These are phyloP conservation scores for Populus tremula DNA, from an alignment of 345 rosid species.

Conservation along the genomic window DNA sequence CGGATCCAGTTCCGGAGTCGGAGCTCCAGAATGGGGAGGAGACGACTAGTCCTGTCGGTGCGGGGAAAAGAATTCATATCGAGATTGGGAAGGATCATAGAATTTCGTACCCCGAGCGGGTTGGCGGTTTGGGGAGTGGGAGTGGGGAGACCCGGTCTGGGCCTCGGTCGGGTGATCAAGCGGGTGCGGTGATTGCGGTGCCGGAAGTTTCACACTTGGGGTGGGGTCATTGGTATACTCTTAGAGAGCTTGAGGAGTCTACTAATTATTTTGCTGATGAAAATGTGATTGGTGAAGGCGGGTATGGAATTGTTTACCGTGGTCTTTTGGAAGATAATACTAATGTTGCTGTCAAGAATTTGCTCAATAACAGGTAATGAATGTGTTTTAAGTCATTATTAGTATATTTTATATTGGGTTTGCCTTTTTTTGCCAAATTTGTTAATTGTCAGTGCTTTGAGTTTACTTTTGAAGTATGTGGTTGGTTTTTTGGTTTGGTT, in stretches of 20 bases:
- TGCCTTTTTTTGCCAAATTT: no score
- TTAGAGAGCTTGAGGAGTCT: slow-evolving; percentile 86
- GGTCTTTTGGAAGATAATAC: slow-evolving; percentile 71
- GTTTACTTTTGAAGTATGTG: slow-evolving; percentile 1
- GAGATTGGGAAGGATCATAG: slow-evolving; percentile 88
- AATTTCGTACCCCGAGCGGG: slow-evolving; percentile 70
- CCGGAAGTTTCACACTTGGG: slow-evolving; percentile 97
- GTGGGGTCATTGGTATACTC: slow-evolving; percentile 97
- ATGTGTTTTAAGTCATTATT: not conserved
- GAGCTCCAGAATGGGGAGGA: slow-evolving; percentile 33
- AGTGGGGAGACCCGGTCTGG: slow-evolving; percentile 48
- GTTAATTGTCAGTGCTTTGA: not conserved
- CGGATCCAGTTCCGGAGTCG: slow-evolving; percentile 48
- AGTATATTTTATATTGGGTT: not conserved
- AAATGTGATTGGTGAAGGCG: slow-evolving; percentile 95
- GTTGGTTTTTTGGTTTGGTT: not conserved
- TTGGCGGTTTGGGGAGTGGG: slow-evolving; percentile 48
- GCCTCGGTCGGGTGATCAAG: slow-evolving; percentile 45
- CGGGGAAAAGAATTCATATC: slow-evolving; percentile 57
- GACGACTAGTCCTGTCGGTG: slow-evolving; percentile 35
- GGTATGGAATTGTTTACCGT: slow-evolving; percentile 88
- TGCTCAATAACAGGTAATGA: slow-evolving; percentile 73
- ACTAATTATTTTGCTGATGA: slow-evolving; percentile 68
- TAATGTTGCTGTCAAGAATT: slow-evolving; percentile 76
- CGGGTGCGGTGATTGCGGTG: slow-evolving; percentile 32